Base-by-base conservation (phyloP, 1,284 basidiomycete species). In the Phylloboletellus chloephorus region DNA sequence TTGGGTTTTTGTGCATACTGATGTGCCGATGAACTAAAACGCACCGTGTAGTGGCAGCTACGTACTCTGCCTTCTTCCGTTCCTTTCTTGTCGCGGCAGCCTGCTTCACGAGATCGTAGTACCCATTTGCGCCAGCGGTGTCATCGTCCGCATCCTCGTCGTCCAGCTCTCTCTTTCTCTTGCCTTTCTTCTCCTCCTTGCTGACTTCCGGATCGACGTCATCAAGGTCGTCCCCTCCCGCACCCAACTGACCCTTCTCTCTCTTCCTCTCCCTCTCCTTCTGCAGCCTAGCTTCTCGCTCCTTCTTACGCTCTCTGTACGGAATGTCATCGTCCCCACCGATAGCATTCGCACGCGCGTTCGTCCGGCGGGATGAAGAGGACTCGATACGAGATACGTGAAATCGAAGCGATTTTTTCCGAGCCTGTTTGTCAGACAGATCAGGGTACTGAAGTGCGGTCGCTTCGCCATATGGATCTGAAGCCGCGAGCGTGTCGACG, bases 261-360 rank as follows among this genome's bases (percentile, higher is more conserved):
- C 63, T 42, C 31, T 67, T 73, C 47, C 63, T 67, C 28, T 66
- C 61, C 22, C 69, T 68, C 56, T 78, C 76, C 56, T 71, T 71
- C 44, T 66, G 70, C 33, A 72, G 56, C 43, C 73, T 68, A 29
- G 65, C 64, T 44, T 81, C 77, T 58, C 73, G 71, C 49, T 76
- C 74, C 60, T 73, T 79, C 65, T 68, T 71, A 31, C 82, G 69
- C 51, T 85, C 82, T 29, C 74, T 73, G 55, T 90, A 88, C 16
- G 89, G 89, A 41, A 92, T 71, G 59, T 97, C 94, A 55, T 95
- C 92, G 61, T 97, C 93, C 17, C 88, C 88, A 33, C 85, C 82
- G 25, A 75, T 54, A 12, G 79, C 68, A 53, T 74, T 71, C 60
- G 66, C 67, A 59, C 77, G 73, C 9, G 88, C 88, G 29, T 80